Conservation (phyloP, 2,329 filamentous ascomycete species). For the Colletotrichum tanaceti region DNA sequence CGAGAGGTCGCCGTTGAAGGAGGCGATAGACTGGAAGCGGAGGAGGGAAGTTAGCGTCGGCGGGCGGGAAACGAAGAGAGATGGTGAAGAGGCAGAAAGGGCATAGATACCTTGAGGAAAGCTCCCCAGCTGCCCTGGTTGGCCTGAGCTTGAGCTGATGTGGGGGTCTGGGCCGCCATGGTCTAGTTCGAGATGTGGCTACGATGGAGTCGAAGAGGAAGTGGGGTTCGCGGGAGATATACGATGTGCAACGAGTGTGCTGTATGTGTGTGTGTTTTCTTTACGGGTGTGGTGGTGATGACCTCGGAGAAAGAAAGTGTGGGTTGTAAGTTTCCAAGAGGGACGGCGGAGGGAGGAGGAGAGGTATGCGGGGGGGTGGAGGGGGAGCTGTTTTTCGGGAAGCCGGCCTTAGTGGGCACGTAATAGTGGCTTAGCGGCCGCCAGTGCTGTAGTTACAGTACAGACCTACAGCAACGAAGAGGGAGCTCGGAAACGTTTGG, state of each 20-base stretch:
- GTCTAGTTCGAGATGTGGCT: neutral
- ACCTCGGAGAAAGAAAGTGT: neutral
- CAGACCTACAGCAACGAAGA: neutral
- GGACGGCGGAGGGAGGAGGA: constrained; percentile 4
- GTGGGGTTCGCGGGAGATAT: neutral
- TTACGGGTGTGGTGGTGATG: neutral
- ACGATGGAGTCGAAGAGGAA: neutral
- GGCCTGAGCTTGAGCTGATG: constrained; percentile 24
- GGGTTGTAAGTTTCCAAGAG: constrained; percentile 1
- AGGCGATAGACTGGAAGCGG: constrained; percentile 72
- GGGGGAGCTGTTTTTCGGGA: neutral
- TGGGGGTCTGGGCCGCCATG: constrained; percentile 33
- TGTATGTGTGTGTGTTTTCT: neutral
- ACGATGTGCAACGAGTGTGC: neutral
- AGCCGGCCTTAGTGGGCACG: neutral
- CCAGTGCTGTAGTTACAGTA: no score
- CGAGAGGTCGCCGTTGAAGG: constrained; percentile 84
- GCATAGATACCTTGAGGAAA: constrained; percentile 41
- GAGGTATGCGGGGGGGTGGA: constrained; percentile 3
- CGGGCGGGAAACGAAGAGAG: neutral
- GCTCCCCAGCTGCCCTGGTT: constrained; percentile 32
- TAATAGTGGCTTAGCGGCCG: no score
- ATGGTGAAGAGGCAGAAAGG: neutral
- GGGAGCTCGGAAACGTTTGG: constrained; percentile 17
- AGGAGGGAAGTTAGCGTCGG: neutral